Conservation (phyloP, 106 monocot species). For the Triglochin maritima region DNA sequence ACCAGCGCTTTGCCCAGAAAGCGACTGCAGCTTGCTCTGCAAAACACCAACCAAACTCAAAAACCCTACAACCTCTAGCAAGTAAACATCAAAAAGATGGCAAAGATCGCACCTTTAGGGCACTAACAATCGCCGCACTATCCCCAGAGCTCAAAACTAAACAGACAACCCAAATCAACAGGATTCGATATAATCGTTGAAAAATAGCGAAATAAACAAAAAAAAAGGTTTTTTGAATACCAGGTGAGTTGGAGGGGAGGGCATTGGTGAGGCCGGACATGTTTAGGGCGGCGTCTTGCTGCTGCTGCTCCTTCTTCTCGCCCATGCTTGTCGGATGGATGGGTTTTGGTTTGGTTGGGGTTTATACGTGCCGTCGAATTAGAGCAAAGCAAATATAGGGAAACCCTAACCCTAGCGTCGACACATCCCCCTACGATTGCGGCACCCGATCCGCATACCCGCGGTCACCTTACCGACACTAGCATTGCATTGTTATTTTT, state of each 20-base stretch:
- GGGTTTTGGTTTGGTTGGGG: too few relatives aligned
- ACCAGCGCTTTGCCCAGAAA: constrained; percentile 27
- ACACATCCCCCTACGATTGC: too few relatives aligned
- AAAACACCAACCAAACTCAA: constrained; percentile 1
- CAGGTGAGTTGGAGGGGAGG: not conserved
- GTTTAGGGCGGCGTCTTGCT: not conserved
- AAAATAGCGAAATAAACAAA: too few relatives aligned
- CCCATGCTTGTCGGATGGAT: constrained; percentile 22
- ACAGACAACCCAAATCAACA: not conserved
- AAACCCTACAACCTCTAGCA: not conserved
- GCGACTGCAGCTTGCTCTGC: constrained; percentile 37
- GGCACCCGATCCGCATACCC: too few relatives aligned
- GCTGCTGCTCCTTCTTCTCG: constrained; percentile 10
- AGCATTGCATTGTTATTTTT: too few relatives aligned
- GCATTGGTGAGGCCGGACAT: constrained; percentile 24
- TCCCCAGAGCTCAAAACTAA: constrained; percentile 20
- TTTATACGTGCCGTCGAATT: too few relatives aligned
- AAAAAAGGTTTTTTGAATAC: too few relatives aligned
- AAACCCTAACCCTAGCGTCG: too few relatives aligned
- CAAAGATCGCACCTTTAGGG: constrained; percentile 14
- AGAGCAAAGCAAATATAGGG: too few relatives aligned
- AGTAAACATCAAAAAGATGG: not conserved
- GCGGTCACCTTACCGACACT: too few relatives aligned
- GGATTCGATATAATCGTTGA: not conserved
- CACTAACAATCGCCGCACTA: constrained; percentile 19